Base-by-base conservation (phyloP, 192 early-diverging fungal species). In the Allomyces macrogynus region DNA sequence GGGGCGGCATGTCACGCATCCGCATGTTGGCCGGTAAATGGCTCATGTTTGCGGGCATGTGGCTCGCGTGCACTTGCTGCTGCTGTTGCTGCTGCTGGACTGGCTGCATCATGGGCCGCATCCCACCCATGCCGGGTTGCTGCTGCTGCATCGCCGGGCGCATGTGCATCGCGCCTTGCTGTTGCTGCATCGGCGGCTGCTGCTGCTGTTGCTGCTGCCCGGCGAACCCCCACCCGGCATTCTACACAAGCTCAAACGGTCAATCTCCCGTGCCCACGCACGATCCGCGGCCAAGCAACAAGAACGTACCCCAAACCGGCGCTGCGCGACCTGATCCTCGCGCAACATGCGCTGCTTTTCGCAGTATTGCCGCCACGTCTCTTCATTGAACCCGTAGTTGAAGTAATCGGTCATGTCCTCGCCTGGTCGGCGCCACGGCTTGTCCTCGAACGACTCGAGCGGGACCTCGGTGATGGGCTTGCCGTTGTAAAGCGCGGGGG, bases 321-420 rank as follows among this genome's bases (percentile, higher is more conserved):
- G 32, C 32, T 40, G 32, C 8, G 32, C 32, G 32, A 40, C 16
- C 60, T 76, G 75, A 61, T 92, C 85, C 14, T 89, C 85, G 18
- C 94, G 80, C 64, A 93, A 67, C 69, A 83, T 79, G 72, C 88
- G 90, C 77, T 99, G 94, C 76, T 92, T 94, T 18, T 80, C 75
- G 69, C 87, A 90, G 74, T 97, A 99, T 10, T 86, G 78, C 68
- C 88, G 83, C 96, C 96, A 99, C 24, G 87, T 88, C n/a, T 78
- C 73, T 73, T 99, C 94, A 72, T 89, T 94, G 70, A 99, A 96
- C 1, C 96, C 96, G 78, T 91, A 99, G 78, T 99, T 99, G 77
- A 99, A 99, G 76, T 95, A 99, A 72, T 99, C 96, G 3, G 94
- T 95, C 43, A 96, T 82, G 68, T 99, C 96, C 18, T 57, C 66